Percentiles rank a stretch among this genome's conserved stretches.
Evolutionary conservation across 768 basidiomycete genomes (phyloP).

Genomic region (Cystofilobasidium macerans): DNA sequence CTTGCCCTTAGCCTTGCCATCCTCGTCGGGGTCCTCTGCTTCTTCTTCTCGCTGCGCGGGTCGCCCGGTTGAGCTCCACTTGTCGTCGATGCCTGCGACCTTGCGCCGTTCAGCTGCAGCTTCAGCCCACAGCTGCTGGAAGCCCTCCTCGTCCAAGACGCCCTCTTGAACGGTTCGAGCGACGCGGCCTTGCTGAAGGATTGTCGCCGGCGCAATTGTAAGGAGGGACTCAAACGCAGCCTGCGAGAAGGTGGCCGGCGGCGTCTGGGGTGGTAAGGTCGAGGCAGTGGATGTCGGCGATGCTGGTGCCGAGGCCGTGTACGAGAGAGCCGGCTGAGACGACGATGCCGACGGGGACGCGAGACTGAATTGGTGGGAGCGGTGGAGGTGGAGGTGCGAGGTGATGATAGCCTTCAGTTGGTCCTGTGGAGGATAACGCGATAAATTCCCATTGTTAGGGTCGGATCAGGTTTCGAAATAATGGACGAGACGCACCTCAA

Average conservation of each 20-base stretch:
- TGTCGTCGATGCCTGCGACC: background rate
- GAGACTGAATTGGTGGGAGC: conserved; percentile 10
- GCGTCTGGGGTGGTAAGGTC: conserved; percentile 3
- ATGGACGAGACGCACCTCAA: conserved; percentile 8
- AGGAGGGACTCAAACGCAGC: conserved; percentile 11
- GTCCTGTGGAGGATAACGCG: background rate
- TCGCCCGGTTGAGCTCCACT: background rate
- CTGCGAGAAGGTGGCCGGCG: conserved; percentile 18
- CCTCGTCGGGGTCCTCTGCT: conserved; percentile 1
- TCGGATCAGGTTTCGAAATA: too few species aligned
- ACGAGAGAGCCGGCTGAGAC: background rate
- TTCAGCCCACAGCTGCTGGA: conserved; percentile 18
- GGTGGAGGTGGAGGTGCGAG: conserved; percentile 22
- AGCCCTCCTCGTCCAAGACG: conserved; percentile 13
- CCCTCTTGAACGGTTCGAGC: conserved; percentile 2
- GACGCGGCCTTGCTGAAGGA: background rate
- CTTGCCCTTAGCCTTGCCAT: conserved; percentile 6
- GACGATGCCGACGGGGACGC: conserved; percentile 6
- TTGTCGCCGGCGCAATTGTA: conserved; percentile 1
- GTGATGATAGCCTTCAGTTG: conserved; percentile 22
- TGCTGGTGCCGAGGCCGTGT: conserved; percentile 3
- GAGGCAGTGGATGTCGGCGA: conserved; percentile 18
- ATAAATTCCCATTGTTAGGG: background rate
- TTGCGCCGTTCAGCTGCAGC: conserved; percentile 7
- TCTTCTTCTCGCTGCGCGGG: background rate